These are phyloP conservation scores for Musa acuminata DNA, from an alignment of 176 grass and related monocot genomes.

Conservation along the genomic window DNA sequence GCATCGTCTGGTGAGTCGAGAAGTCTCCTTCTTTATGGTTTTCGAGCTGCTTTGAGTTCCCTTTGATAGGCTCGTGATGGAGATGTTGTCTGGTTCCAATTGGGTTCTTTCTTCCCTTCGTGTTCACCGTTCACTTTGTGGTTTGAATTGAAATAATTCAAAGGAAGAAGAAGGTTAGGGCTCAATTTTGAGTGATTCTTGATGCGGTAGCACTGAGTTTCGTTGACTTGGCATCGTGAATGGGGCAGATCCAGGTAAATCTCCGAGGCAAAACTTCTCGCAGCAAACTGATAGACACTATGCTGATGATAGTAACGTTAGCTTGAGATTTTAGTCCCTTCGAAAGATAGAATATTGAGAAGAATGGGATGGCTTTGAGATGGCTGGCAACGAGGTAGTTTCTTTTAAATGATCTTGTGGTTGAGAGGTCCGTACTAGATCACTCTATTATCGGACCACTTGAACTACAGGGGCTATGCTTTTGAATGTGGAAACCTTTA, in stretches of 20 bases:
- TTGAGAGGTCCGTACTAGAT: neutral
- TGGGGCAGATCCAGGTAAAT: neutral
- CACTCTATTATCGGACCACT: neutral
- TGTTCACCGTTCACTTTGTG: neutral
- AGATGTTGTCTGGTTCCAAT: no score
- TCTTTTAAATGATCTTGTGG: neutral
- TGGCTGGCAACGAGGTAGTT: neutral
- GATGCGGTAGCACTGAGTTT: neutral
- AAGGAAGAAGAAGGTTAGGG: neutral
- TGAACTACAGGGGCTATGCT: neutral
- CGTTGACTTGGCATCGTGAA: neutral
- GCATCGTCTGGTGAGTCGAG: constrained; percentile 76
- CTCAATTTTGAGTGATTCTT: neutral
- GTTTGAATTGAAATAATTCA: neutral
- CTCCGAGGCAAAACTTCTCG: neutral
- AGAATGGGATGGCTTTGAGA: neutral
- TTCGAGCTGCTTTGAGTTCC: neutral
- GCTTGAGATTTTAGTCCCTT: neutral
- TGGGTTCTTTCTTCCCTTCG: neutral
- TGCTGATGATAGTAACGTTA: neutral
- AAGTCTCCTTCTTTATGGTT: neutral
- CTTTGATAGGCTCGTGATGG: neutral
- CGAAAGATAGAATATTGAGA: neutral
- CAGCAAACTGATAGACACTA: neutral
- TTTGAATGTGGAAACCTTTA: neutral